A percentile compares a stretch with the other conserved stretches of the same genome.
Conservation (phyloP, 2,329 filamentous ascomycete genomes). For the Nakataea oryzae region DNA sequence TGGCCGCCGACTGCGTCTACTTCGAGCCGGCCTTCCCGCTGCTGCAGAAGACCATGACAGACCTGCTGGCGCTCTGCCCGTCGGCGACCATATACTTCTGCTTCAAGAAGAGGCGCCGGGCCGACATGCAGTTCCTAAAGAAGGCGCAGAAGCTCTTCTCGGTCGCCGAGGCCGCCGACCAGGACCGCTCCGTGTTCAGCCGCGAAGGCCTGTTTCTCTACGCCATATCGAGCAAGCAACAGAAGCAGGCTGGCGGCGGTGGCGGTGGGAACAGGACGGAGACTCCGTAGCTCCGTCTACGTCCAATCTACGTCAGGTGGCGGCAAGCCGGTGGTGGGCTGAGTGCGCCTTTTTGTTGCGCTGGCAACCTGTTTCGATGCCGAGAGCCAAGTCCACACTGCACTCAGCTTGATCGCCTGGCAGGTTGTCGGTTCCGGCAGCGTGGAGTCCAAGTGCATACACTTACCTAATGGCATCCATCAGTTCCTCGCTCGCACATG, state of each 20-base stretch:
- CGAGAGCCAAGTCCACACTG: neutral
- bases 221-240: conserved; percentile 34
- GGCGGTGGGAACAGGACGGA: neutral
- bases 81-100: conserved; percentile 64
- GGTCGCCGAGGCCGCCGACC: conserved; percentile 51
- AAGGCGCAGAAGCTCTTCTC: conserved; percentile 56
- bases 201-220: conserved; percentile 52
- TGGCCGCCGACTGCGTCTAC: conserved; percentile 97
- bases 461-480: neutral
- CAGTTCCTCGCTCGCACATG: too few relatives aligned
- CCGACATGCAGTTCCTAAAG: conserved; percentile 66
- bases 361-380: neutral
- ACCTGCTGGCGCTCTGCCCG: conserved; percentile 64
- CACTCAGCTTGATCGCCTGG: neutral
- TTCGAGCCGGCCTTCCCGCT: conserved; percentile 93
- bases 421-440: neutral
- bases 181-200: conserved; percentile 46
- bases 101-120: conserved; percentile 85
- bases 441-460: neutral
- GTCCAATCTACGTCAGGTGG: neutral
- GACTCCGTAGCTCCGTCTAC: neutral
- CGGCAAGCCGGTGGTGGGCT: neutral
- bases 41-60: conserved; percentile 65
- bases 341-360: neutral
- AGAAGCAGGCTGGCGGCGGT: neutral